These are phyloP conservation scores for Aspergillus coremiiformis DNA, from an alignment of 495 filamentous ascomycete species.

Conservation along the genomic window DNA sequence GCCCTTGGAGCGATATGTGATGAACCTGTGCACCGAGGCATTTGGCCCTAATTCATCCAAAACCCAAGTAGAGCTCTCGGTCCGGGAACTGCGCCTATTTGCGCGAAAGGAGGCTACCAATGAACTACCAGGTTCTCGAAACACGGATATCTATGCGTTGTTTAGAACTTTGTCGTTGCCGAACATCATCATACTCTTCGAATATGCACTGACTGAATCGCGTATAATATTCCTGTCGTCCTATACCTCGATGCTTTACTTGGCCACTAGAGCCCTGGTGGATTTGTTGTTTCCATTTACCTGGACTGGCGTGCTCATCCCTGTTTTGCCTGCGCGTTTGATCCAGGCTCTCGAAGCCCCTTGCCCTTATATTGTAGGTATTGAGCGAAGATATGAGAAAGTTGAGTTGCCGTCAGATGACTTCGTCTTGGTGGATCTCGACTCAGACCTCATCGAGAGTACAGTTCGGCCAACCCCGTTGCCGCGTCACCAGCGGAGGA, in stretches of 20 bases:
- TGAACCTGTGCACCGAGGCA: slow-evolving; percentile 95
- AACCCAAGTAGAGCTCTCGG: slow-evolving; percentile 88
- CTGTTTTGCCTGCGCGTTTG: slow-evolving; percentile 78
- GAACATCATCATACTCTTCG: slow-evolving; percentile 87
- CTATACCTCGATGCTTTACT: slow-evolving; percentile 91
- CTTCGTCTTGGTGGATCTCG: slow-evolving; percentile 89
- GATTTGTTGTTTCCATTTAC: slow-evolving; percentile 83
- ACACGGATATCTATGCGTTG: slow-evolving; percentile 85
- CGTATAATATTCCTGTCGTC: slow-evolving; percentile 95
- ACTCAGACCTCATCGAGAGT: slow-evolving; percentile 80
- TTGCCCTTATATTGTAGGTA: slow-evolving; percentile 93
- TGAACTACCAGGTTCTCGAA: slow-evolving; percentile 87
- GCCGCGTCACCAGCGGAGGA: slow-evolving; percentile 82
- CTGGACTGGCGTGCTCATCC: slow-evolving; percentile 91
- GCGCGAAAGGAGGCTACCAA: slow-evolving; percentile 89
- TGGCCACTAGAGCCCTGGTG: slow-evolving; percentile 74
- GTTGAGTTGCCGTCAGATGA: slow-evolving; percentile 93
- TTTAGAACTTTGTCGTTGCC: slow-evolving; percentile 83
- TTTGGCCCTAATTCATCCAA: slow-evolving; percentile 85
- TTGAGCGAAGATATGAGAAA: slow-evolving; percentile 88
- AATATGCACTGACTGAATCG: slow-evolving; percentile 88
- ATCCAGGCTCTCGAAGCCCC: slow-evolving; percentile 88
- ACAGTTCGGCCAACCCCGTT: slow-evolving; percentile 64
- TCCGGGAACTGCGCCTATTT: slow-evolving; percentile 85
- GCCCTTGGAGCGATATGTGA: slow-evolving; percentile 90